Base-by-base conservation (phyloP, 371 early-diverging fungal species). In the Mortierella sp. region DNA sequence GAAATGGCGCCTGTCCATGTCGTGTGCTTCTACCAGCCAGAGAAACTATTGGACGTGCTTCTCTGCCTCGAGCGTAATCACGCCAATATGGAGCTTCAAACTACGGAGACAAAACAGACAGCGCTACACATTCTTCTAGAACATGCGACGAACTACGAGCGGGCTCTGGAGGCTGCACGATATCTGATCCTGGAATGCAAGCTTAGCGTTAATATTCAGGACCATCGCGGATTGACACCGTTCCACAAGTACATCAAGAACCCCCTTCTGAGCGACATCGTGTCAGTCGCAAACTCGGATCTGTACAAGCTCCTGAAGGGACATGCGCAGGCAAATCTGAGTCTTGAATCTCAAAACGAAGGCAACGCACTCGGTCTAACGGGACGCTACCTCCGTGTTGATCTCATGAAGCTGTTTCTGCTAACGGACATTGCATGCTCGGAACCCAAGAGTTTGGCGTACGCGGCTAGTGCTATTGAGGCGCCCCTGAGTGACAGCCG, bases 161-260 rank as follows among this genome's bases (percentile, higher is more conserved):
- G 68, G 11, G 70, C 76, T 5, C 50, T 76, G n/a, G 70, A 69
- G 28, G 70, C 49, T 12, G 48, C 60, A 12, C 64, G 55, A 50
- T 76, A 56, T 39, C 37, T 76, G 44, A 69, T 76, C 46, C 27
- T 47, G 12, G 76, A 76, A 15, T 69, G 69, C 47, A 51, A 64
- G 26, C 50, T 76, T 24, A 53, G 65, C 23, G 76, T 76, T 39
- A 76, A 76, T 44, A 70, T 69, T 9, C 70, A 50, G 8, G 76
- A 76, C 34, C 56, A 64, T 51, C 76, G 76, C 12, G 76, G 76
- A 11, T 30, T 76, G 46, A 76, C 76, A 0, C 70, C 76, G 4
- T 76, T 76, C 47, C 76, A 76, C 62, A 76, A 76, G 46, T 76
- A 69, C 32, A 54, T 76, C 57, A 68, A 69, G 41, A 76, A 76